Conservation (phyloP, 495 filamentous ascomycete genomes). For the Astrothelium subdiscretum region DNA sequence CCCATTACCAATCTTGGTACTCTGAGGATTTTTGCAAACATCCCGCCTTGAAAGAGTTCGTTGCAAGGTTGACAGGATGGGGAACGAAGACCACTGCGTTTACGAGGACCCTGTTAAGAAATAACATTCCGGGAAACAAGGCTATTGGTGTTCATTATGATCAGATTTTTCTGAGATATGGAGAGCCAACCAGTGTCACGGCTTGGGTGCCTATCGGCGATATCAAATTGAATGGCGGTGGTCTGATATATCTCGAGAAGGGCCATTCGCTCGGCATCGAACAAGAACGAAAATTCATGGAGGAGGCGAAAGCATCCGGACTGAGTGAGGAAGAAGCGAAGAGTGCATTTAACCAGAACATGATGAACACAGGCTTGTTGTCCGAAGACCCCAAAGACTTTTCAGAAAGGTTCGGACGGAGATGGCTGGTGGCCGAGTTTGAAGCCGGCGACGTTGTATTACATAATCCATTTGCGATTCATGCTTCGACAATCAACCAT, state of each 20-base stretch:
- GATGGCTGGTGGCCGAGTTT: constrained; percentile 21
- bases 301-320: constrained; percentile 14
- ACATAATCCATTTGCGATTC: constrained; percentile 19
- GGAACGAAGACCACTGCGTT: constrained; percentile 35
- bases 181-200: constrained; percentile 45
- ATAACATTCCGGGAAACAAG: constrained; percentile 47
- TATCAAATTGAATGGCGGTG: constrained; percentile 44
- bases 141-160: constrained; percentile 57
- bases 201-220: constrained; percentile 58
- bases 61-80: constrained; percentile 45
- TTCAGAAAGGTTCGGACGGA: constrained; percentile 9
- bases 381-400: constrained; percentile 17
- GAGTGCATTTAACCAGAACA: constrained; percentile 24
- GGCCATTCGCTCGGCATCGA: constrained; percentile 17
- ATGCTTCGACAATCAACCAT: constrained; percentile 18
- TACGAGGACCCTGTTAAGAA: constrained; percentile 31
- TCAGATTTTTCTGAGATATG: constrained; percentile 52
- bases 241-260: constrained; percentile 51
- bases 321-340: constrained; percentile 17
- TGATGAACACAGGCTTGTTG: constrained; percentile 20
- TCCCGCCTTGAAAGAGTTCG: constrained; percentile 38
- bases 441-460: constrained; percentile 24
- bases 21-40: constrained; percentile 45
- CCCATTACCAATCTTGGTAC: constrained; percentile 48
- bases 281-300: constrained; percentile 19